Evolutionary conservation across 2,329 filamentous ascomycete genomes (phyloP), one percentile per base, ranked within the genome.

Genomic region (Trichophyton mentagrophytes): DNA sequence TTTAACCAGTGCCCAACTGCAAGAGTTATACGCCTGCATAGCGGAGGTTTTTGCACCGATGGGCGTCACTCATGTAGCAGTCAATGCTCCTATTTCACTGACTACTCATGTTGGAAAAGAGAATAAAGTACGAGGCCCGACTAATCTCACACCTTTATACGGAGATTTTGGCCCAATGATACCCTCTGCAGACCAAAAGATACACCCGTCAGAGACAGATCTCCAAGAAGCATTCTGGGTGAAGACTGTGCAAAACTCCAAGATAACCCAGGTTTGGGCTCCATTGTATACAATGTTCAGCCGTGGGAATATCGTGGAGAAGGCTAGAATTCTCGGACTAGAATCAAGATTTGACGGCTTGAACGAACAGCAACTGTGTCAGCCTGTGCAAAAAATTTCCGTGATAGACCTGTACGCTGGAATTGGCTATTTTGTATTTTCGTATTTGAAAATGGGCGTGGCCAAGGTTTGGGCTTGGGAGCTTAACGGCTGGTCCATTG

Each of bases 261-360:
- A 86, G 1, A 87, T 97, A 61, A 74, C 77, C 40, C 92, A 97
- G 75, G 85, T 82, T 1, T 97, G 91, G 91, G 88, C 90, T 0
- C 92, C 92, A 13, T 75, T 85, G 0, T 91, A 90, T 79, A 95
- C 90, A 27, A 96, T 96, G 91, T 97, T 97, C 72, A 90, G 87
- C 64, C 82, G 90, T 1, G 91, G 92, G 2, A 97, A 96, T 72
- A 79, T 96, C 62, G 87, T 85, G 58, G 92, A 97, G 74, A 97
- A 96, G 71, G 85, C 87, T 0, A 79, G 92, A 11, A 74, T 96
- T 1, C 73, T 95, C 3, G 71, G 70, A 0, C 65, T 80, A 1
- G 71, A 75, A 6, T 69, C 6, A 5, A 66, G 60, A 13, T 72
- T 77, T 63, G 74, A 69, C 57, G 69, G 70, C 5, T 55, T 73